phyloP scores from a whole-genome alignment of 768 basidiomycete species.

The Pisolithus tinctorius region DNA sequence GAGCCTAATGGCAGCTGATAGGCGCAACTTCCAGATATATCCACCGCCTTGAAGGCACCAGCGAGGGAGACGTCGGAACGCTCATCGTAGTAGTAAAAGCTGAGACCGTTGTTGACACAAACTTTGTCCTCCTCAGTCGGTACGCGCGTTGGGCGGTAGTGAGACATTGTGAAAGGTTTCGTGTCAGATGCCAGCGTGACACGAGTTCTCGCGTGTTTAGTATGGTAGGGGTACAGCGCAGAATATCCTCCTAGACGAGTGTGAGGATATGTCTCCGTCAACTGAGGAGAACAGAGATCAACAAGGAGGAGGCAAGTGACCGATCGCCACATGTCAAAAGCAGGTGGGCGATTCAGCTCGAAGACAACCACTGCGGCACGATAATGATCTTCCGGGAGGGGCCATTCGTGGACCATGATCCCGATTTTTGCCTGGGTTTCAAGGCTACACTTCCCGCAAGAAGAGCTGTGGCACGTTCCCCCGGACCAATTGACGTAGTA shows the following conservation, averaged over 20 bases:
- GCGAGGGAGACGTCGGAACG: neutral
- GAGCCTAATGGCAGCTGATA: neutral
- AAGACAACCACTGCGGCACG: conserved; percentile 28
- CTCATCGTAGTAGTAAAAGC: neutral
- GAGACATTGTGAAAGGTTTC: neutral
- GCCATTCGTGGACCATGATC: conserved; percentile 40
- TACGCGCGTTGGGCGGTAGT: neutral
- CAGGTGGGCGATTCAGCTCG: conserved; percentile 32
- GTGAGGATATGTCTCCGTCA: neutral
- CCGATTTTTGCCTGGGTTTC: too few relatives aligned
- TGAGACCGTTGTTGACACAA: conserved; percentile 2
- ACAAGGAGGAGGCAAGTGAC: conserved; percentile 33
- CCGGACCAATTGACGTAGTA: neutral
- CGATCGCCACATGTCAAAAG: conserved; percentile 39
- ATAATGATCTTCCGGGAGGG: conserved; percentile 25
- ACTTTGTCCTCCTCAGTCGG: conserved; percentile 4
- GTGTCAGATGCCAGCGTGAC: conserved; percentile 5
- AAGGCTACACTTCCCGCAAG: too few relatives aligned
- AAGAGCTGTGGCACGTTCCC: neutral
- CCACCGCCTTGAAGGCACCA: neutral
- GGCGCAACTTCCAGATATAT: neutral
- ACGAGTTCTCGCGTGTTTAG: neutral
- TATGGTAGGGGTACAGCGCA: neutral
- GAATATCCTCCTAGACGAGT: conserved; percentile 1
- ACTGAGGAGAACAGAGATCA: conserved; percentile 22